Conservation (phyloP, 768 basidiomycete genomes). For the Hypholoma fasciculare region DNA sequence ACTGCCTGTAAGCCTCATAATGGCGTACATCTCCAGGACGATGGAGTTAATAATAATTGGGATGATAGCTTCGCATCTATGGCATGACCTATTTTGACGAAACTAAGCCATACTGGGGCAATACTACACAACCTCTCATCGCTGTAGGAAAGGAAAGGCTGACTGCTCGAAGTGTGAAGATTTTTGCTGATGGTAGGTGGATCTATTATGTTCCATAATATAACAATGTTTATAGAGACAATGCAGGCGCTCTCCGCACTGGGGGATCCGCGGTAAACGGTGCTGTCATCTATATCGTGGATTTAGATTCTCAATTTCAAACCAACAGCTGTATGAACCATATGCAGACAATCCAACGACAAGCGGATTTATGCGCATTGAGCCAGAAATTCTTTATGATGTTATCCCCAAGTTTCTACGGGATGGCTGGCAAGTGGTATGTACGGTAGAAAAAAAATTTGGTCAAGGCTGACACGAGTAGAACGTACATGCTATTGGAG, state of each 20-base stretch:
- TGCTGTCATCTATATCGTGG: neutral
- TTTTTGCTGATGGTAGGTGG: slow-evolving; percentile 66
- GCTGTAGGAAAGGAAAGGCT: slow-evolving; percentile 62
- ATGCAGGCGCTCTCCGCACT: slow-evolving; percentile 78
- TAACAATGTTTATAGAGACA: slow-evolving; percentile 2
- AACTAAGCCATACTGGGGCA: slow-evolving; percentile 71
- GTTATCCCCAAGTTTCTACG: slow-evolving; percentile 69
- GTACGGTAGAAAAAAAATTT: slow-evolving; percentile 32
- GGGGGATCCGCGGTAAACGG: slow-evolving; percentile 80
- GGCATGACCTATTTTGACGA: slow-evolving; percentile 77
- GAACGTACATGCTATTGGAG: slow-evolving; percentile 89
- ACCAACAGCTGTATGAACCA: slow-evolving; percentile 67
- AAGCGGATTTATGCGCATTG: slow-evolving; percentile 75
- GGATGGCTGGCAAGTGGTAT: slow-evolving; percentile 90
- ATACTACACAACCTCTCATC: slow-evolving; percentile 54
- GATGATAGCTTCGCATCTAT: slow-evolving; percentile 68
- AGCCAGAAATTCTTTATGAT: slow-evolving; percentile 57
- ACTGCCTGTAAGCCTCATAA: slow-evolving; percentile 52
- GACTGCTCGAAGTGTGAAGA: slow-evolving; percentile 73
- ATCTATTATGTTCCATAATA: neutral
- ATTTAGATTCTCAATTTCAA: no score
- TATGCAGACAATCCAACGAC: slow-evolving; percentile 79
- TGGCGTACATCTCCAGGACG: neutral
- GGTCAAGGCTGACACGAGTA: slow-evolving; percentile 23
- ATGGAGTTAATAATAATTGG: no score